Base-by-base conservation (phyloP, 306 rosid species). In the Luffa aegyptiaca region DNA sequence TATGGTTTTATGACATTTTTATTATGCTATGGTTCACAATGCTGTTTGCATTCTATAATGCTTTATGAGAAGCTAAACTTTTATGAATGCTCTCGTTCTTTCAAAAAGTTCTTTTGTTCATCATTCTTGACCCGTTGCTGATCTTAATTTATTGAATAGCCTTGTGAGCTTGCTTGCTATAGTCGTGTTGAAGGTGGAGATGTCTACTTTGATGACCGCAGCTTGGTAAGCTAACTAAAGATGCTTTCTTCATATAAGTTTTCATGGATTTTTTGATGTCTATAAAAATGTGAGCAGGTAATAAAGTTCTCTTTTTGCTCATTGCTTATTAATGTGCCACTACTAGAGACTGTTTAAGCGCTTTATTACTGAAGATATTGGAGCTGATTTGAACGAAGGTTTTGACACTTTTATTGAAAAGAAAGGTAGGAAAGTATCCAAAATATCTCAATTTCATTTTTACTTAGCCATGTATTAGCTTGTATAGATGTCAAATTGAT, bases 131-230 rank as follows among this genome's bases (percentile, higher is more conserved):
- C 20, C 17, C 37, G 12, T 45, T 71, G 76, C 69, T 87, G 68
- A 82, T 78, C 51, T 84, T 66, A 73, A 80, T 79, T 84, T 73
- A 46, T 86, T 58, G 82, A 77, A 80, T 68, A 93, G 99, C 98
- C 99, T 41, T 85, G 89, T 81, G 98, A 95, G 82, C 70, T 95
- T 87, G 97, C 87, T 33, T 89, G 92, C 87, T 95, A 90, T 84
- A 93, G 98, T 82, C 96, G 97, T 66, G 93, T 75, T n/a, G 97
- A 95, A 87, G 97, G 91, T 1, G 98, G 99, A 72, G 90, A 90
- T 70, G 97, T 95, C 65, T 81, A 42, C 86, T 95, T 95, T 64
- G 97, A 95, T 16, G 99, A 93, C 69, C 90, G 93, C 61, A 88
- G 88, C 87, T 80, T 93, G 96, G 97, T 95, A 89, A 88, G 89